Base-by-base conservation (phyloP, 2,329 filamentous ascomycete genomes). In the Aspergillus viridinutans region DNA sequence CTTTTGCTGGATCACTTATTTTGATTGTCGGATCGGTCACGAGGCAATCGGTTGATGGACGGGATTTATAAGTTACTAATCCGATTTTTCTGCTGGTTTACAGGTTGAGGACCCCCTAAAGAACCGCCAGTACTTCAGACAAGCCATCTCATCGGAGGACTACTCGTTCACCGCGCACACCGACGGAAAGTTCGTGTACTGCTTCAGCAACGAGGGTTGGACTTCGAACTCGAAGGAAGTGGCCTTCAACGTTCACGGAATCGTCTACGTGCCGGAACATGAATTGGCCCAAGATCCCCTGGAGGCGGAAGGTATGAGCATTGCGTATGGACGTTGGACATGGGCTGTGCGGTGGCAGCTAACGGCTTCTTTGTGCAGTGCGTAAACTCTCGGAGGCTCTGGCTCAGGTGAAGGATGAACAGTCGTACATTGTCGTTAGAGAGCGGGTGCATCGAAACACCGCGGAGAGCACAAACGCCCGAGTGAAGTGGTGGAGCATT, bases 401-500 rank as follows among this genome's bases (percentile, higher is more conserved):
- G 60, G 83, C 86, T 63, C 90, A 95, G 77, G 92, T 97, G 76
- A 96, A 96, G 81, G 94, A 97, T 75, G 94, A 99, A 80, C 94
- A 99, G 80, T 86, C 88, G 67, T 99, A 99, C 80, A 97, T 99
- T 70, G 87, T 99, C 61, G 80, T 97, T 58, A 89, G 94, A 67
- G 94, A 99, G 80, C 85, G 94, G 71, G 96, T 90, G 66, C 94
- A 99, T 83, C 86, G 94, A 74, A 99, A 99, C 81, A 99, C 94
- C 9, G 94, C 94, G 63, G 94, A 99, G 81, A 97, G 92, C 83
- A 99, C 94, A 70, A 99, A 99, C 77, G 85, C 86, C 67, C 85
- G 94, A 65, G 94, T 99, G 74, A 99, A 99, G 82, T 99, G 94
- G 94, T 99, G 94, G 94, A 97, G 94, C 76, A 84, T 97, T 68